Base-by-base conservation (phyloP, 2,329 filamentous ascomycete genomes). In the Alternaria alternata region DNA sequence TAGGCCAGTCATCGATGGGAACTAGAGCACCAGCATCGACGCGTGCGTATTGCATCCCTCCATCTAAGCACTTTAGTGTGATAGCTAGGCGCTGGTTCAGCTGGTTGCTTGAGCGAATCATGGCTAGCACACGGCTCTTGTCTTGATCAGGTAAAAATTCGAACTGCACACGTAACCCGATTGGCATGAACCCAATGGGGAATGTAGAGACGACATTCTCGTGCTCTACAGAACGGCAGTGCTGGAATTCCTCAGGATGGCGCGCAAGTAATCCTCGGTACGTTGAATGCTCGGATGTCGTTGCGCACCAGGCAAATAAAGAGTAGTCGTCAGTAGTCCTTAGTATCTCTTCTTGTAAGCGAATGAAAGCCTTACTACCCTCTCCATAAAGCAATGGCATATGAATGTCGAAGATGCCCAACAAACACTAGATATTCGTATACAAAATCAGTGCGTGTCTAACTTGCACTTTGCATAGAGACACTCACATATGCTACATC, bases 11-110 rank as follows among this genome's bases (percentile, higher is more conserved):
- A 80, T 72, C 1, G 87, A 77, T 0, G 83, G 86, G n/a, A 83
- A 77, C 1, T 85, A 72, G 64, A 86, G 87, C 0, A 83, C 87
- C 0, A 76, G 83, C 60, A 84, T 71, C 58, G 20, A 71, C 67
- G 9, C 71, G 64, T 1, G 71, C 65, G 32, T 71, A 73, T 47
- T 84, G 86, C 34, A 39, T 56, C 11, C 54, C 39, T 20, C 59
- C 64, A 24, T 73, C 71, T 2, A 73, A 51, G 26, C 67, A 67
- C 16, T 67, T 72, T 3, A 72, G 54, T 12, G 60, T 54, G 7
- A 73, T 71, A 12, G 69, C 71, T 11, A 73, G 49, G 11, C 71
- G 63, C 36, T 71, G 68, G 24, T 67, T 70, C 46, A 71, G 56
- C 12, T 61, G 18, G 22, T 71, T 70, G 48, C 56, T 67, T 3